Evolutionary conservation across 1,284 basidiomycete genomes (phyloP).

Genomic region (Bondarzewia mesenterica): DNA sequence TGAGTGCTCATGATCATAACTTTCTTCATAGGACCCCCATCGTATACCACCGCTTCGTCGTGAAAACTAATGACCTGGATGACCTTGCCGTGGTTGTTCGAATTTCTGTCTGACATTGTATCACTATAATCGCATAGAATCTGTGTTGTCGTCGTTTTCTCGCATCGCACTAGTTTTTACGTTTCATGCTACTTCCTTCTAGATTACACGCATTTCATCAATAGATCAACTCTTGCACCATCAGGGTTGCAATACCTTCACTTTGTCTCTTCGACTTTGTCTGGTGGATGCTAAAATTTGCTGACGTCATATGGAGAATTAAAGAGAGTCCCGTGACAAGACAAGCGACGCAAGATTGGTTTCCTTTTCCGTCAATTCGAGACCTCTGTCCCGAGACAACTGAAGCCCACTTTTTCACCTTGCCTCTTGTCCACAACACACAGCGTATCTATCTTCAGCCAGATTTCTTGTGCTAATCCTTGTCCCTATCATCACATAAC

Average conservation of each 20-base stretch:
- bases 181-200: neutral
- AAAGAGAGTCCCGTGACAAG: neutral
- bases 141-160: neutral
- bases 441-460: no score
- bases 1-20: slow-evolving; percentile 4
- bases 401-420: neutral
- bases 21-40: slow-evolving; percentile 23
- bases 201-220: neutral
- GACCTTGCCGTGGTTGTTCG: neutral
- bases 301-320: neutral
- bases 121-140: neutral
- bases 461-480: no score
- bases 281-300: no score
- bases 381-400: neutral
- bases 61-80: neutral
- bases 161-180: neutral
- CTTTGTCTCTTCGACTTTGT: no score
- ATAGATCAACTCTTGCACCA: neutral
- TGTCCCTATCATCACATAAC: neutral
- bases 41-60: slow-evolving; percentile 17
- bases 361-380: slow-evolving; percentile 1
- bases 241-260: neutral
- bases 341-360: neutral
- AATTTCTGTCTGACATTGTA: neutral
- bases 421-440: no score